Percentiles rank a stretch among this genome's conserved stretches.
Conservation (phyloP, 2,329 filamentous ascomycete species). For the Bipolaris cookei region DNA sequence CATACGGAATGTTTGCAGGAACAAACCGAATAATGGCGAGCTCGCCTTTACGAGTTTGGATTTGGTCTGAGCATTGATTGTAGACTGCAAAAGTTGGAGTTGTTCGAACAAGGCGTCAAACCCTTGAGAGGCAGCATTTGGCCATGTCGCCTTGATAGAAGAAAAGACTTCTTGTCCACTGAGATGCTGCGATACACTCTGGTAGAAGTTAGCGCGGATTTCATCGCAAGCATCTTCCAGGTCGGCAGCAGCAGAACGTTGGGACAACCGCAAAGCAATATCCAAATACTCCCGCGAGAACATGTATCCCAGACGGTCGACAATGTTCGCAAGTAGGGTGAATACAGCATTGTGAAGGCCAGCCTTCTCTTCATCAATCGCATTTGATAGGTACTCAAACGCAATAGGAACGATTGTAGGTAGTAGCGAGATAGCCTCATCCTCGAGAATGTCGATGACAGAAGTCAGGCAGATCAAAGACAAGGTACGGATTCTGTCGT, state of each 20-base stretch:
- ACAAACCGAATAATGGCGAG: conserved; percentile 66
- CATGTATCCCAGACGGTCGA: conserved; percentile 89
- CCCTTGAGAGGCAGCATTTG: conserved; percentile 66
- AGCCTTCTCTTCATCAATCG: conserved; percentile 61
- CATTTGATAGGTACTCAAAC: conserved; percentile 72
- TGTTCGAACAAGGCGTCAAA: conserved; percentile 66
- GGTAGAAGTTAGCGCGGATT: conserved; percentile 71
- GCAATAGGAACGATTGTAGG: conserved; percentile 76
- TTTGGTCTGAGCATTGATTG: conserved; percentile 81
- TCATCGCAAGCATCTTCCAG: conserved; percentile 68
- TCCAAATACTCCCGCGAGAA: conserved; percentile 77
- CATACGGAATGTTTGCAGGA: conserved; percentile 68
- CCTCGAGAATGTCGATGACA: conserved; percentile 84
- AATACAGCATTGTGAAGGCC: conserved; percentile 83
- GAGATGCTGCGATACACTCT: conserved; percentile 76
- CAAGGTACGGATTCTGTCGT: conserved; percentile 77
- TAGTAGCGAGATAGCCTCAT: conserved; percentile 83
- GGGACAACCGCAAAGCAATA: conserved; percentile 73
- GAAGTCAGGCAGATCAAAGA: conserved; percentile 89
- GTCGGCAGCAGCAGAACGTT: conserved; percentile 69
- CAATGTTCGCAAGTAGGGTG: conserved; percentile 77
- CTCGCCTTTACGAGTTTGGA: conserved; percentile 77
- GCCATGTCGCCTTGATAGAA: conserved; percentile 76
- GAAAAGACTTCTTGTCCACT: conserved; percentile 77
- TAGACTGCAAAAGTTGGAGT: conserved; percentile 70